phyloP scores from a whole-genome alignment of 2,329 filamentous ascomycete species.

The Penicillium sp. region DNA sequence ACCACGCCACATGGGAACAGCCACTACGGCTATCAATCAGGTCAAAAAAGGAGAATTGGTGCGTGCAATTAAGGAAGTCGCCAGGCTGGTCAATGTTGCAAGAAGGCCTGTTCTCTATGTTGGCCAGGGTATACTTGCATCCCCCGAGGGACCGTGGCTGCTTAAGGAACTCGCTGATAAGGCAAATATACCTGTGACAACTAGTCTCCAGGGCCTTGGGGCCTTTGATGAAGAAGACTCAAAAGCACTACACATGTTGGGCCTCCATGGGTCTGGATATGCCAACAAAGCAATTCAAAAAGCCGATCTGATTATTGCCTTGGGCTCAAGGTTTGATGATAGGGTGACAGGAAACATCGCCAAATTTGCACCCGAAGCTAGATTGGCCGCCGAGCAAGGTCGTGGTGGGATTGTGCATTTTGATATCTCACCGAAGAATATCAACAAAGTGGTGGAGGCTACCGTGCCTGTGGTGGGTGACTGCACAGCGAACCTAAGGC shows the following conservation, averaged over 20 bases:
- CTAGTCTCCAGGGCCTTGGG: slow-evolving; percentile 86
- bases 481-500: slow-evolving; percentile 72
- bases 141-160: slow-evolving; percentile 71
- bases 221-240: slow-evolving; percentile 85
- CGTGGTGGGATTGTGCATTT: slow-evolving; percentile 93
- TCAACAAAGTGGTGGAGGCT: slow-evolving; percentile 95
- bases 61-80: slow-evolving; percentile 65
- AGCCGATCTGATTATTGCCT: slow-evolving; percentile 86
- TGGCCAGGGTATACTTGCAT: slow-evolving; percentile 78
- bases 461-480: slow-evolving; percentile 91
- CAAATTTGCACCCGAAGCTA: slow-evolving; percentile 84
- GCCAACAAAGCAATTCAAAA: slow-evolving; percentile 96
- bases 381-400: slow-evolving; percentile 73
- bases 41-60: slow-evolving; percentile 46
- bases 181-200: slow-evolving; percentile 85
- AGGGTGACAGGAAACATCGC: slow-evolving; percentile 76
- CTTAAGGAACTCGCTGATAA: slow-evolving; percentile 81
- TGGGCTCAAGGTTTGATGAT: slow-evolving; percentile 90
- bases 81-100: slow-evolving; percentile 76
- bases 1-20: not conserved
- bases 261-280: slow-evolving; percentile 92
- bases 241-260: slow-evolving; percentile 93
- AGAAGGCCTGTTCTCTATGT: slow-evolving; percentile 93
- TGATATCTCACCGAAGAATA: slow-evolving; percentile 96
- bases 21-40: not conserved